Percentiles rank a stretch among this genome's conserved stretches.
Conservation (phyloP, 179 eudicot genomes). For the Silene coronaria region DNA sequence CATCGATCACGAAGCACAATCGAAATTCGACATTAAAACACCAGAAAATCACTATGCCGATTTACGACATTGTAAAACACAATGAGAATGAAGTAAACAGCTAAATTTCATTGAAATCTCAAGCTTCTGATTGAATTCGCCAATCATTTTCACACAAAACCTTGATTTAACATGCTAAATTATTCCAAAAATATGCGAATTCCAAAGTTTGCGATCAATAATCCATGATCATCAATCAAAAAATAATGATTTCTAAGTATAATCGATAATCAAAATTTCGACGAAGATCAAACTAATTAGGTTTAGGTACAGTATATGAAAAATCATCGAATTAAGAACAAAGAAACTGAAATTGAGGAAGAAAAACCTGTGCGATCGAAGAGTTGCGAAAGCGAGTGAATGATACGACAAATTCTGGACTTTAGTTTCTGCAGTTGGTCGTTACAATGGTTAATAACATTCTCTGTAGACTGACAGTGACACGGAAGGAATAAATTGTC, state of each 20-base stretch:
- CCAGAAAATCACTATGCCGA: not conserved
- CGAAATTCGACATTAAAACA: not conserved
- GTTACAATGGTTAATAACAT: not conserved
- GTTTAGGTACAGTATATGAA: not conserved
- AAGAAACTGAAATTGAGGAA: not conserved
- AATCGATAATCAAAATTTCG: not conserved
- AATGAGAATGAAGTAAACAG: not conserved
- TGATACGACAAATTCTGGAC: not conserved
- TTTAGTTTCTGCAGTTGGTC: not conserved
- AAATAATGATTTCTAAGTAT: not conserved
- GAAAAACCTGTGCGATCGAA: not conserved
- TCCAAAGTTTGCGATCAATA: not conserved
- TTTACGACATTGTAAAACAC: not conserved
- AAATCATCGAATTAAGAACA: not conserved
- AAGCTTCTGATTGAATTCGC: not conserved
- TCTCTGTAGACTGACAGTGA: not conserved
- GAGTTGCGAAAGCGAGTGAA: not conserved
- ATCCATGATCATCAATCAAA: not conserved
- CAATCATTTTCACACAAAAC: not conserved
- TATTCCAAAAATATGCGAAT: not conserved
- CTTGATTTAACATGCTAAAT: not conserved
- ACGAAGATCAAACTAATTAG: not conserved
- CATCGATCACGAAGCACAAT: not conserved
- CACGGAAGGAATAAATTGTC: not conserved
- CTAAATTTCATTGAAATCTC: not conserved